Conservation (phyloP, 768 basidiomycete species). For the Kwoniella dendrophila region DNA sequence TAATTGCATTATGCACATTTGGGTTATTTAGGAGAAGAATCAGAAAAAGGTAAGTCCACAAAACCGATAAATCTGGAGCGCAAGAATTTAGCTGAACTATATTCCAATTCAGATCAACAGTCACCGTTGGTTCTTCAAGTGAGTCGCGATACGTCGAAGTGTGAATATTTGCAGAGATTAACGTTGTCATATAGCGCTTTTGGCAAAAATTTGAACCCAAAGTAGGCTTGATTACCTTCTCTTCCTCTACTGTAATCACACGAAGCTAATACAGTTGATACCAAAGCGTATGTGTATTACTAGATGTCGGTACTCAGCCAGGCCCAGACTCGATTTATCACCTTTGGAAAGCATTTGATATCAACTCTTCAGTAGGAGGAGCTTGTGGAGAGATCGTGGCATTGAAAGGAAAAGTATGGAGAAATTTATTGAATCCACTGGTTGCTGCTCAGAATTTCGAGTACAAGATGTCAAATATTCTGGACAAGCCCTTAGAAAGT, state of each 20-base stretch:
- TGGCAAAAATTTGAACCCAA: slow-evolving; percentile 44
- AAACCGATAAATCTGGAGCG: background rate
- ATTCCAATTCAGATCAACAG: slow-evolving; percentile 71
- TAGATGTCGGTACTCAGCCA: slow-evolving; percentile 93
- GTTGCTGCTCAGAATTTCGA: slow-evolving; percentile 94
- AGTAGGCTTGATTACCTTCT: slow-evolving; percentile 59
- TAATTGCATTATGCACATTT: background rate
- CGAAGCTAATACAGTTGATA: slow-evolving; percentile 46
- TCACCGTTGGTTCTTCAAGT: slow-evolving; percentile 89
- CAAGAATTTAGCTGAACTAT: slow-evolving; percentile 8
- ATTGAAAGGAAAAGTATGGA: slow-evolving; percentile 89
- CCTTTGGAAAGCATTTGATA: slow-evolving; percentile 86
- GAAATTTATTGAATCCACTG: slow-evolving; percentile 76
- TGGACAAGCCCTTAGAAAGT: slow-evolving; percentile 76
- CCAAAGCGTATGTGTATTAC: slow-evolving; percentile 86
- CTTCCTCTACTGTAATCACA: slow-evolving; percentile 58
- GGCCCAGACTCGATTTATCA: slow-evolving; percentile 85
- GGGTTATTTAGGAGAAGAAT: slow-evolving; percentile 59
- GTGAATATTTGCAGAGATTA: slow-evolving; percentile 3
- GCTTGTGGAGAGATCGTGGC: slow-evolving; percentile 96
- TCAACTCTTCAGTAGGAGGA: slow-evolving; percentile 76
- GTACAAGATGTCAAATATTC: slow-evolving; percentile 82
- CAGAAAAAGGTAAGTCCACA: slow-evolving; percentile 66
- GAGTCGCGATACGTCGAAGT: slow-evolving; percentile 10
- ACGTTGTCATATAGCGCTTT: slow-evolving; percentile 44